Evolutionary conservation across 352 stramenopile species (phyloP), one percentile per base, ranked within the genome.

Genomic region (Aphanomyces stellatus): DNA sequence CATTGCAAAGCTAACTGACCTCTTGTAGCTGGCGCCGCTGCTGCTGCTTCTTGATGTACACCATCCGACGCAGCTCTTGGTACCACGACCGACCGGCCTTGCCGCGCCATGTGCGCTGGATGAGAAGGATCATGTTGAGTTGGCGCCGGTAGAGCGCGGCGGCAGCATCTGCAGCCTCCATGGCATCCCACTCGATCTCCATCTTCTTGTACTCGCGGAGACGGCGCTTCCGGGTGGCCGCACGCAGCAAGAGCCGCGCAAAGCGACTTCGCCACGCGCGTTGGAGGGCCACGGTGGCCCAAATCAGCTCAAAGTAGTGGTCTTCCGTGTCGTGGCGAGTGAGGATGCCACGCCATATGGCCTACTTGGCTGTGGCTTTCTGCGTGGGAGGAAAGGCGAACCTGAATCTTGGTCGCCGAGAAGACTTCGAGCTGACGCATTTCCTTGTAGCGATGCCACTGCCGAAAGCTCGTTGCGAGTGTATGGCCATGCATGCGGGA

Each of bases 91-190:
- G 77, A 15, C 82, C 81, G 8, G 80, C 85, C 22, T 90, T 77
- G 0, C 85, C 85, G 46, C 85, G 74, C 82, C 81, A 93, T 33
- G 81, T 79, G 17, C 82, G 81, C 56, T 93, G 85, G 1, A 93
- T 60, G 1, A 82, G 66, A 1, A 93, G 53, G 4, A 91, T 75
- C 72, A 86, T 78, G 13, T 63, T 71, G 4, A 93, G 49, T 17
- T 87, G 74, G 28, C 65, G 74, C n/a, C 87, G 72, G 43, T 82
- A 83, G 53, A 76, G 69, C 8, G 69, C 71, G 65, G 65, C 85
- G 1, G 42, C 55, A 0, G 48, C 37, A 35, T 90, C 80, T 34
- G 91, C 81, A 3, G 33, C 57, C 11, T 75, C 74, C 69, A 91
- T 79, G 1, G 65, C 71, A 28, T 93, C 80, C n/a, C 72, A 69